Percentiles rank a stretch among this genome's conserved stretches.
Evolutionary conservation across 495 filamentous ascomycete genomes (phyloP).

Genomic region (Rhypophila decipiens): DNA sequence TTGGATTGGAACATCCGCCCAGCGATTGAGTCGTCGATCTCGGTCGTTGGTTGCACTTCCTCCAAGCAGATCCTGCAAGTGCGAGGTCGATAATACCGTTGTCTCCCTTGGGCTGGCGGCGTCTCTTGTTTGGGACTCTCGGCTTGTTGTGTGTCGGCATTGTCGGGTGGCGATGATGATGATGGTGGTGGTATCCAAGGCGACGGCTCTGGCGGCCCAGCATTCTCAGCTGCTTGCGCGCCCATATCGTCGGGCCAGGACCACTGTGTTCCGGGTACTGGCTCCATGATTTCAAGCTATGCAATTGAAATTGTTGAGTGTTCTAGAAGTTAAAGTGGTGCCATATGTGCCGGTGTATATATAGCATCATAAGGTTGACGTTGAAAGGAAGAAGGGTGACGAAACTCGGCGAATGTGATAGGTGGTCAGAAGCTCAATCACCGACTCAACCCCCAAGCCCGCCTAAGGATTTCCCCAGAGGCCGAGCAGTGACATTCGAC

Average conservation of each 20-base stretch:
- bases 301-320: neutral
- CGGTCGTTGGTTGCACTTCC: conserved; percentile 68
- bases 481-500: neutral
- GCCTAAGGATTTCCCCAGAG: neutral
- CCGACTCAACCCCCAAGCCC: neutral
- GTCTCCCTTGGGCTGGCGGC: too few relatives aligned
- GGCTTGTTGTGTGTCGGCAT: neutral
- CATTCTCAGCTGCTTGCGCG: neutral
- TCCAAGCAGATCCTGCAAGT: conserved; percentile 93
- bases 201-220: too few relatives aligned
- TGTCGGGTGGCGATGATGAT: neutral
- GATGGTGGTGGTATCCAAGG: neutral
- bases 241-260: conserved; percentile 11
- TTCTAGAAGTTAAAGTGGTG: neutral
- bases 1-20: conserved; percentile 55
- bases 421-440: neutral
- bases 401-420: neutral
- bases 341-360: too few relatives aligned
- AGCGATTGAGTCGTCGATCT: conserved; percentile 54
- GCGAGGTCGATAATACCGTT: conserved; percentile 57
- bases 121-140: neutral
- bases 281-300: neutral
- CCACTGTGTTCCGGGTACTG: conserved; percentile 5
- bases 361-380: neutral
- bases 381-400: neutral